Base-by-base conservation (phyloP, 2,329 filamentous ascomycete species). In the Celoporthe dispersa region DNA sequence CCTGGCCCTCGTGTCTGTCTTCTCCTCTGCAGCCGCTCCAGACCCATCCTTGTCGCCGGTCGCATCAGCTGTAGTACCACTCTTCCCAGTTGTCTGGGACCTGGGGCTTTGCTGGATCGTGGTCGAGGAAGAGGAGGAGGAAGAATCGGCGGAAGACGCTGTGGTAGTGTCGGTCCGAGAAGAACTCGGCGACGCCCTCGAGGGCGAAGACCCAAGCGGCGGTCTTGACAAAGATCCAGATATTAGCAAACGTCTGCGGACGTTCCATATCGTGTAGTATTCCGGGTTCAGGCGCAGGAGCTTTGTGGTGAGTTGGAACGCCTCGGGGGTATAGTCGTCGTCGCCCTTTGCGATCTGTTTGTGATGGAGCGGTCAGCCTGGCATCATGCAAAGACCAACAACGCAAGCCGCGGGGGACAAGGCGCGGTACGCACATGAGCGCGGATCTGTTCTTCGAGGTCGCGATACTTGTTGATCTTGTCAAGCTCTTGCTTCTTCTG, bases 261-360 rank as follows among this genome's bases (percentile, higher is more conserved):
- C 88, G 85, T 97, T 97, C 93, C 93, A 97, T 86, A 94, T 87
- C 69, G 93, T 95, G 82, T 96, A 96, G 84, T 94, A 94, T 80
- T 97, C 93, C 35, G 93, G 93, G 79, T 97, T 97, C 76, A 91
- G 87, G 62, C 86, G 87, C 67, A 95, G 85, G 60, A 96, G 87
- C 74, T 88, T 89, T n/a, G 91, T 90, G 44, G 91, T 92, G 68
- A 92, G 86, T 73, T 87, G 82, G 75, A 94, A 88, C 55, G 89
- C 87, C 68, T 88, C 84, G 68, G 82, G 75, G 57, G 84, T 85
- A 78, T 84, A 86, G 74, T 86, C 81, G 71, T 86, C 81, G 71
- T 86, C 81, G 71, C 77, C 78, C 65, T 83, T 78, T 2, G 79
- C 75, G 70, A 85, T 78, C 83, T 85, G 72, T 22, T n/a, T 67